These are phyloP conservation scores for Galerina sulciceps DNA, from an alignment of 768 basidiomycete species.

Conservation along the genomic window DNA sequence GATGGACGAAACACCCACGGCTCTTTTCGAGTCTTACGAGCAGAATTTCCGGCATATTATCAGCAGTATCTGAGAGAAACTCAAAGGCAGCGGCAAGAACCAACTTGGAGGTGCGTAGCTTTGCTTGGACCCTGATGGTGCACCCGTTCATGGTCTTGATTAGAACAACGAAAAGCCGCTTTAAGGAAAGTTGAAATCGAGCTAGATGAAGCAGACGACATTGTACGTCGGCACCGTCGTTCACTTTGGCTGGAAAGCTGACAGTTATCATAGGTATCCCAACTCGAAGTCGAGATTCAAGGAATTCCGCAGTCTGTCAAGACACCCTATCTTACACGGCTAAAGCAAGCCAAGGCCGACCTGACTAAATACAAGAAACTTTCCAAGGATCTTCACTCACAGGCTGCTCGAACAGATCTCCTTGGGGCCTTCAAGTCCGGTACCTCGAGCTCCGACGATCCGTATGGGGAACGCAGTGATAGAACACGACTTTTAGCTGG, in stretches of 20 bases:
- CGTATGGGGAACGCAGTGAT: constrained; percentile 67
- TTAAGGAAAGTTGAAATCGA: constrained; percentile 74
- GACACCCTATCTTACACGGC: constrained; percentile 64
- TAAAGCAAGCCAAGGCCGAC: constrained; percentile 72
- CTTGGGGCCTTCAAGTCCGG: constrained; percentile 28
- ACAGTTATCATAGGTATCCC: constrained; percentile 66
- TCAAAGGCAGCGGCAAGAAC: constrained; percentile 70
- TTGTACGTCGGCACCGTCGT: constrained; percentile 51
- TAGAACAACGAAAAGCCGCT: constrained; percentile 85
- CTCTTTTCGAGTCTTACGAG: constrained; percentile 81
- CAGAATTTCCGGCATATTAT: too few relatives aligned
- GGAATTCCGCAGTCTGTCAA: constrained; percentile 87
- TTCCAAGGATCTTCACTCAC: constrained; percentile 72
- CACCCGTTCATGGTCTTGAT: background rate
- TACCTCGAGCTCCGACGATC: constrained; percentile 62
- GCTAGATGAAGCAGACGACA: constrained; percentile 97
- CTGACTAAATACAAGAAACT: constrained; percentile 77
- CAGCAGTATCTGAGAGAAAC: constrained; percentile 72
- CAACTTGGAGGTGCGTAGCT: constrained; percentile 75
- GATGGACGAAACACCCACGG: constrained; percentile 76
- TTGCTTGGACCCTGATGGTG: background rate
- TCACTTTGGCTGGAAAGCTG: background rate
- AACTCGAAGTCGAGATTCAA: constrained; percentile 93
- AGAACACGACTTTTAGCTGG: constrained; percentile 76
- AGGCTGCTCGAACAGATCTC: constrained; percentile 70